A percentile compares a stretch with the other conserved stretches of the same genome.
phyloP scores from a whole-genome alignment of 1,139 yeast species.

The Geotrichum histeridarum region DNA sequence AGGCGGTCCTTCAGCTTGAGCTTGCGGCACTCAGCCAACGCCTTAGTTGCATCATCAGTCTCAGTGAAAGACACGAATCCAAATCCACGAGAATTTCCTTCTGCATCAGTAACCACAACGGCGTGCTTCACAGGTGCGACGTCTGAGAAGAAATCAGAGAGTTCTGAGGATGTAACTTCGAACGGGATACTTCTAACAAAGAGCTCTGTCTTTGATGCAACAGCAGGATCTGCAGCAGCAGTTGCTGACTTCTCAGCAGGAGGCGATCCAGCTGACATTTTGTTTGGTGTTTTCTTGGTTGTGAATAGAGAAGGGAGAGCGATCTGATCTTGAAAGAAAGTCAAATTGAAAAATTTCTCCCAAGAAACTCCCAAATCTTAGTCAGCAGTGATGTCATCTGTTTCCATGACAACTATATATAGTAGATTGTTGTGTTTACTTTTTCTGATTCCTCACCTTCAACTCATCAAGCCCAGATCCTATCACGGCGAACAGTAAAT shows the following conservation, averaged over 20 bases:
- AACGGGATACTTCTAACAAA: slow-evolving; percentile 81
- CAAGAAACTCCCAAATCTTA: background rate
- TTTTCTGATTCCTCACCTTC: background rate
- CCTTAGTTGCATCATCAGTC: slow-evolving; percentile 78
- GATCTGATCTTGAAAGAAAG: background rate
- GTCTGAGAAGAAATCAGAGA: slow-evolving; percentile 79
- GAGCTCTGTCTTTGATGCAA: slow-evolving; percentile 38
- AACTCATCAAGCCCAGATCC: background rate
- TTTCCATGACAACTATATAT: background rate
- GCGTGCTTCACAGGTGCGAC: slow-evolving; percentile 96
- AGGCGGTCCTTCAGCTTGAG: slow-evolving; percentile 60
- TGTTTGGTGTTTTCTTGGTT: background rate
- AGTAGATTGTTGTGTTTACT: background rate
- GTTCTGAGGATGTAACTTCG: slow-evolving; percentile 73
- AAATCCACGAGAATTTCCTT: slow-evolving; percentile 72
- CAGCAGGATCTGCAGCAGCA: background rate
- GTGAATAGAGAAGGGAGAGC: background rate
- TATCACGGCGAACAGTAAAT: background rate
- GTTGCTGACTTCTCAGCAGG: background rate
- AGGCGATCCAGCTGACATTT: background rate
- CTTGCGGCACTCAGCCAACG: slow-evolving; percentile 64
- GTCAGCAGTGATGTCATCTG: background rate
- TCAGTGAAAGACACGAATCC: slow-evolving; percentile 89
- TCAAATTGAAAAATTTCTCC: background rate
- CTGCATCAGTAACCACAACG: slow-evolving; percentile 75